Evolutionary conservation across 495 filamentous ascomycete species (phyloP).

Genomic region (Neurospora terricola): DNA sequence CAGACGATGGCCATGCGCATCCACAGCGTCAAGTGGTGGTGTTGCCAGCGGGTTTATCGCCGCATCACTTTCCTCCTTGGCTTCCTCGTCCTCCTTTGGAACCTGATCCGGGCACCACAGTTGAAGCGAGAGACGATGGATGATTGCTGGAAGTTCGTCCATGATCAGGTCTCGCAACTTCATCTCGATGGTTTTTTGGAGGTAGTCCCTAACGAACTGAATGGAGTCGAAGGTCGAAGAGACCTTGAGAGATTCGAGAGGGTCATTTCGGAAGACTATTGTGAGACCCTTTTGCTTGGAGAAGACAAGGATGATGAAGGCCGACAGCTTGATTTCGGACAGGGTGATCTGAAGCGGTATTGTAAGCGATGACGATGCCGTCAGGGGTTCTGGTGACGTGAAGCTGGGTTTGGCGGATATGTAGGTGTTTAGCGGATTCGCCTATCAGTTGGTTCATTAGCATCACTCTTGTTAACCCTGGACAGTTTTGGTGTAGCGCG

Average conservation of each 20-base stretch:
- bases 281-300: slow-evolving; percentile 95
- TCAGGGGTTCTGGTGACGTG: slow-evolving; percentile 85
- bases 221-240: slow-evolving; percentile 98
- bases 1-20: slow-evolving; percentile 63
- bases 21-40: slow-evolving; percentile 67
- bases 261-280: slow-evolving; percentile 94
- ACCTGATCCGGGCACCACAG: slow-evolving; percentile 85
- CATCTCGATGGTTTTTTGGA: slow-evolving; percentile 93
- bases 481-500: slow-evolving; percentile 7
- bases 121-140: slow-evolving; percentile 82
- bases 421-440: slow-evolving; percentile 94
- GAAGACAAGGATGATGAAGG: slow-evolving; percentile 95
- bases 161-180: slow-evolving; percentile 88
- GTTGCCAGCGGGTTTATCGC: slow-evolving; percentile 70
- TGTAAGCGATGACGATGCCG: slow-evolving; percentile 83
- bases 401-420: slow-evolving; percentile 83
- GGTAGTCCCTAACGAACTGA: slow-evolving; percentile 91
- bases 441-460: slow-evolving; percentile 48
- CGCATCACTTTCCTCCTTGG: slow-evolving; percentile 36
- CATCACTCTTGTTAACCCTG: slow-evolving; percentile 22
- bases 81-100: slow-evolving; percentile 40
- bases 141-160: slow-evolving; percentile 94
- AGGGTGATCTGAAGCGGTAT: slow-evolving; percentile 95
- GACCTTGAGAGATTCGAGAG: slow-evolving; percentile 93
- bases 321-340: slow-evolving; percentile 93